Base-by-base conservation (phyloP, 352 stramenopile species). In the Globisporangium ultimum region DNA sequence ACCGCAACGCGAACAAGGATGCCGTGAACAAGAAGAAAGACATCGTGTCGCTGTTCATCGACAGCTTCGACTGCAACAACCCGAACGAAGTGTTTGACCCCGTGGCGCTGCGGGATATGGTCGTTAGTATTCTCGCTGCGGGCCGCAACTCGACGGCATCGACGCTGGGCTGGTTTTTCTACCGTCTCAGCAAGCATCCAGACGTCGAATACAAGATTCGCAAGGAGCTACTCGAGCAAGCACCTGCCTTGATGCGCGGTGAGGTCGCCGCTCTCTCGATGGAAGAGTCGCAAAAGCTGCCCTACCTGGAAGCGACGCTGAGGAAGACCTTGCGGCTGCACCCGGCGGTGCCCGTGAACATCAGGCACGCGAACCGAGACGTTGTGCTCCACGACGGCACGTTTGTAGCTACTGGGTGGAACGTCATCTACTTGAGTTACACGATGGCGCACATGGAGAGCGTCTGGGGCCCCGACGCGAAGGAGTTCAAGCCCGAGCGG, bases 311-410 rank as follows among this genome's bases (percentile, higher is more conserved):
- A 12, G 70, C 58, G 8, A 53, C 67, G 18, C 24, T 84, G 8
- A 53, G 47, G 3, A 70, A 84, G 52, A 71, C 60, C 11, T 53
- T 79, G 3, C 64, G 73, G 0, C 48, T 83, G 18, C 66, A 71
- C 45, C 64, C 70, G 17, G 22, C 62, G 15, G 70, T 76, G 2
- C 70, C 73, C 9, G 51, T 53, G 22, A 75, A 80, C 38, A 48
- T 59, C 12, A 68, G 67, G 36, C 36, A 61, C 15, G 53, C 60
- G 6, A 63, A 58, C n/a, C 52, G 60, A 1, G 79, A 86, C 63
- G 78, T 76, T 0, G 58, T 80, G 59, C 68, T 88, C 10, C 62
- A 71, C 36, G 76, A 91, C 54, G 81, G 72, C 47, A 88, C 79
- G n/a, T 78, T 79, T 38, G 59, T 91, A 1, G 40, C 52, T 0